Evolutionary conservation across 768 basidiomycete genomes (phyloP).

Genomic region (Lactarius tabidus): DNA sequence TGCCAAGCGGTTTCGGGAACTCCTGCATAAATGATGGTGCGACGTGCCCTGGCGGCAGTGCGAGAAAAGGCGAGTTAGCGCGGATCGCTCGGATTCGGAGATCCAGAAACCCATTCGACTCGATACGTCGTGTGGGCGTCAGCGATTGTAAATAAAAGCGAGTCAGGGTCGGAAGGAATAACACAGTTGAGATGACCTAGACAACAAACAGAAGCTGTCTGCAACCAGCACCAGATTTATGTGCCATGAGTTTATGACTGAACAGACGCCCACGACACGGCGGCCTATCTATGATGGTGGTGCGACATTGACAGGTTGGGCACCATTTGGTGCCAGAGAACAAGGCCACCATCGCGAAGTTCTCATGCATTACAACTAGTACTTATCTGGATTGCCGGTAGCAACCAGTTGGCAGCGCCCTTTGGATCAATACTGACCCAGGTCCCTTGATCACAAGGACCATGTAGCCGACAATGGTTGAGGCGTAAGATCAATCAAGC

Average conservation of each 20-base stretch:
- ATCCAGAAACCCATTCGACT: background rate
- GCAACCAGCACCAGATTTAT: background rate
- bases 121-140: background rate
- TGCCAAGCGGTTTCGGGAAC: background rate
- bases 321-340: background rate
- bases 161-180: background rate
- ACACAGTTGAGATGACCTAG: background rate
- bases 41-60: background rate
- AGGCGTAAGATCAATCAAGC: conserved; percentile 15
- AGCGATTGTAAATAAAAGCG: background rate
- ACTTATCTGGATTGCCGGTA: background rate
- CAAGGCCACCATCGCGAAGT: background rate
- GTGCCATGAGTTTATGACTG: background rate
- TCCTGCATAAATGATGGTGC: background rate
- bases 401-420: background rate
- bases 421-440: conserved; percentile 8
- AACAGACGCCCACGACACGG: background rate
- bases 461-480: too few relatives aligned
- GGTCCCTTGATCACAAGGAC: conserved; percentile 22
- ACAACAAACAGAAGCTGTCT: background rate
- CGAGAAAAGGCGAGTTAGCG: background rate
- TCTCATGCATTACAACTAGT: background rate
- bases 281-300: background rate
- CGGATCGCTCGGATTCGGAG: background rate
- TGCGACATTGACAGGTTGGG: background rate